These are phyloP conservation scores for Nissolia schottii DNA, from an alignment of 306 rosid species.

Conservation along the genomic window DNA sequence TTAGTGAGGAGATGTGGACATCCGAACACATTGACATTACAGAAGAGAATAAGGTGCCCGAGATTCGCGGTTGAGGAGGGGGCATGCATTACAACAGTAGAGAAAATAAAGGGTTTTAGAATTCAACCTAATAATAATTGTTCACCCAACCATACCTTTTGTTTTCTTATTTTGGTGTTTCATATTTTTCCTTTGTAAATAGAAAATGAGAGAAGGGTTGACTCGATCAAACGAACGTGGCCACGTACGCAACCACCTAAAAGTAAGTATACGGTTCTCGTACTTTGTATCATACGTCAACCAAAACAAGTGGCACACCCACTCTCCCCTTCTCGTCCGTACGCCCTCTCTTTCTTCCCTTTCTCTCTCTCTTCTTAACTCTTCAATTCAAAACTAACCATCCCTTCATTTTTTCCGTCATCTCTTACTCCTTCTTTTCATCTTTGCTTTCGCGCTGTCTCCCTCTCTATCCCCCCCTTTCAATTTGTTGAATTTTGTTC, in stretches of 20 bases:
- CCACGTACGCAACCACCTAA: slow-evolving; percentile 36
- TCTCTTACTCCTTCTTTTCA: too few relatives aligned
- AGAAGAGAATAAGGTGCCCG: background rate
- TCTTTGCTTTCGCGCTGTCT: too few relatives aligned
- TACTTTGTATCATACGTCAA: slow-evolving; percentile 17
- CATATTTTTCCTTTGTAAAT: background rate
- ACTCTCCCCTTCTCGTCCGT: slow-evolving; percentile 20
- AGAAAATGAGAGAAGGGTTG: slow-evolving; percentile 21
- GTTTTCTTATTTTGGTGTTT: background rate
- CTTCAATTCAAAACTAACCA: background rate
- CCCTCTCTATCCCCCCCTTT: background rate
- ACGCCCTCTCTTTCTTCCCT: slow-evolving; percentile 15
- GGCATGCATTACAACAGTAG: background rate
- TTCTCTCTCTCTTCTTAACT: background rate
- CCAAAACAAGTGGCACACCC: slow-evolving; percentile 15
- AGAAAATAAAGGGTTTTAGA: background rate
- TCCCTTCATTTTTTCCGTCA: too few relatives aligned
- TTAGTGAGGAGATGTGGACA: background rate
- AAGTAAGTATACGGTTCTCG: slow-evolving; percentile 38
- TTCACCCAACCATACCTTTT: background rate
- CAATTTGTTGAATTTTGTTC: background rate
- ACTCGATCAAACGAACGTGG: slow-evolving; percentile 34
- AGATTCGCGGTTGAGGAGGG: background rate
- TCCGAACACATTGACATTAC: background rate
- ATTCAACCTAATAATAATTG: background rate